These are phyloP conservation scores for Circinella umbellata DNA, from an alignment of 371 early-diverging fungal genomes.

Conservation along the genomic window DNA sequence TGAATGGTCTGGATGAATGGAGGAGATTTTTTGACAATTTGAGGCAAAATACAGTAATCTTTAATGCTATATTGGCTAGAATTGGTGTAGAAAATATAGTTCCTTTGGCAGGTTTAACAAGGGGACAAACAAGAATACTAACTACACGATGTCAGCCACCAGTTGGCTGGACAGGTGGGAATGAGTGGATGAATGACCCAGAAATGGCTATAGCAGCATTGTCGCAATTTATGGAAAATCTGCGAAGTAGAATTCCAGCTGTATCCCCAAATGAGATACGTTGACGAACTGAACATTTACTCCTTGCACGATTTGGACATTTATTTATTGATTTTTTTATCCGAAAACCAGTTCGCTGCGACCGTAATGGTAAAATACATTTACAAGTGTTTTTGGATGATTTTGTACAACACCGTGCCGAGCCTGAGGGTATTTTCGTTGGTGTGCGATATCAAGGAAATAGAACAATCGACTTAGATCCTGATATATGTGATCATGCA, in stretches of 20 bases:
- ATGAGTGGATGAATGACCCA: background rate
- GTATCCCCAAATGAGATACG: background rate
- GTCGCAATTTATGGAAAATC: background rate
- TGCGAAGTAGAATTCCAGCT: background rate
- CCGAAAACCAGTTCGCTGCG: background rate
- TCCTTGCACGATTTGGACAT: background rate
- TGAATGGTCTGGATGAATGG: too few species aligned
- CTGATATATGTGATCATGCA: background rate
- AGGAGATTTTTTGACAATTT: too few species aligned
- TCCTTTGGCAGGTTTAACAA: too few species aligned
- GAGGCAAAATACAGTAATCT: background rate
- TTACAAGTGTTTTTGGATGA: background rate
- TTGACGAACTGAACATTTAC: background rate
- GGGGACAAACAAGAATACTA: too few species aligned
- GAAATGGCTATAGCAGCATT: background rate
- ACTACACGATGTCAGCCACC: background rate
- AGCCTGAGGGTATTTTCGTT: background rate
- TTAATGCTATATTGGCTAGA: too few species aligned
- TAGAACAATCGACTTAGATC: background rate
- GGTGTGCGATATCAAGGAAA: background rate
- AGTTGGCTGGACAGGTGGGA: background rate
- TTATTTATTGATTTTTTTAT: background rate
- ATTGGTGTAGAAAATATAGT: background rate
- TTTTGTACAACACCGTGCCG: background rate
- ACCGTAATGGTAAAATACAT: background rate